These are phyloP conservation scores for Candida manassasensis DNA, from an alignment of 805 yeast species.

Conservation along the genomic window DNA sequence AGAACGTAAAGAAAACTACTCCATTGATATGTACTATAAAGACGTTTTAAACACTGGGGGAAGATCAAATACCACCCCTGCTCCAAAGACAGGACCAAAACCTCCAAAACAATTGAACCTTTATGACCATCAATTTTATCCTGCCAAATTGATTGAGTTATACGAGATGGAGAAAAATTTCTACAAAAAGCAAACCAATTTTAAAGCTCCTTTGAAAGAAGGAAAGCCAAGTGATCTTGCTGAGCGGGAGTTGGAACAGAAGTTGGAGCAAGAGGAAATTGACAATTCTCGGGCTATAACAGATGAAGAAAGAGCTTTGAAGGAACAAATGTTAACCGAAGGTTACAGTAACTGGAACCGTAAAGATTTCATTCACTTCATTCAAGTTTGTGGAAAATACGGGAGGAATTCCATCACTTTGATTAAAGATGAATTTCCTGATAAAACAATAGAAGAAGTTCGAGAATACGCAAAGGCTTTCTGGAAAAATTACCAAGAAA, in stretches of 20 bases:
- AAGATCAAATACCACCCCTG: constrained; percentile 34
- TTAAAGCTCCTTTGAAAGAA: constrained; percentile 57
- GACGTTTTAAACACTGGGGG: constrained; percentile 75
- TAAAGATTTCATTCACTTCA: constrained; percentile 80
- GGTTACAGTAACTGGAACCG: constrained; percentile 85
- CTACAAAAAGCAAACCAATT: constrained; percentile 63
- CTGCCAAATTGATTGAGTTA: constrained; percentile 67
- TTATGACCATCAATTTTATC: constrained; percentile 89
- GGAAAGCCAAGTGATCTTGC: constrained; percentile 39
- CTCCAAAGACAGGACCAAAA: constrained; percentile 56
- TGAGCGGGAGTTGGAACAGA: constrained; percentile 39
- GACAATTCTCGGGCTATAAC: constrained; percentile 76
- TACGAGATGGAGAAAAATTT: constrained; percentile 79
- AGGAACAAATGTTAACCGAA: constrained; percentile 50
- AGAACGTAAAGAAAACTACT: constrained; percentile 79
- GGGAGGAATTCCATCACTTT: constrained; percentile 72
- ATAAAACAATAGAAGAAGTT: constrained; percentile 77
- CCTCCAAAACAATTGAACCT: constrained; percentile 81
- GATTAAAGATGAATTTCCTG: constrained; percentile 77
- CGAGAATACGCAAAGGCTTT: constrained; percentile 71
- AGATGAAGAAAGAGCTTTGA: constrained; percentile 69
- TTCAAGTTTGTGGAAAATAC: constrained; percentile 66
- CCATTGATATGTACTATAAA: constrained; percentile 81
- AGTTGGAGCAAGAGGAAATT: constrained; percentile 66
- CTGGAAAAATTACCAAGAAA: constrained; percentile 73